Percentiles rank a stretch among this genome's conserved stretches.
phyloP scores from a whole-genome alignment of 2,329 filamentous ascomycete species.

The Stenocarpella maydis region DNA sequence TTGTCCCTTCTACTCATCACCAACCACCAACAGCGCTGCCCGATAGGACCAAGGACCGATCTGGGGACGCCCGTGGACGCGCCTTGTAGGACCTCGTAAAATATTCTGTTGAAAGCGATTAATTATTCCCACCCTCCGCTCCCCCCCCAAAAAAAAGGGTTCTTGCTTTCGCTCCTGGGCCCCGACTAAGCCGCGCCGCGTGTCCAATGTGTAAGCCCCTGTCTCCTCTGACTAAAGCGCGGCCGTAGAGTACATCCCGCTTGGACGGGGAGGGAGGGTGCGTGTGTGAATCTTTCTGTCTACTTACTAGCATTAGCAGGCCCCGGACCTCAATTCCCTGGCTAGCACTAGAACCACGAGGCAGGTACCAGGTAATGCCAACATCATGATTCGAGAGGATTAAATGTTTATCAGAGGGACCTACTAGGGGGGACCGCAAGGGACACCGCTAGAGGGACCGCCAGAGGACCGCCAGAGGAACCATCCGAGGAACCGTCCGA shows the following conservation, averaged over 20 bases:
- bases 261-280: background rate
- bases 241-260: slow-evolving; percentile 21
- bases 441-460: no score
- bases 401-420: no score
- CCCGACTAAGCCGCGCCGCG: background rate
- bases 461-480: no score
- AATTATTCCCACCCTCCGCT: background rate
- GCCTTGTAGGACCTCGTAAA: background rate
- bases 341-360: no score
- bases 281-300: no score
- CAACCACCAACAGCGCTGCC: background rate
- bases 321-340: no score
- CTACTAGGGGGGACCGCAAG: no score
- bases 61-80: slow-evolving; percentile 1
- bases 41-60: slow-evolving; percentile 4
- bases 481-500: no score
- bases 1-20: background rate
- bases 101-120: background rate
- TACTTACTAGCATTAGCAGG: no score
- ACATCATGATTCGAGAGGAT: no score
- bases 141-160: background rate
- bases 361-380: no score
- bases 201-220: slow-evolving; percentile 18
- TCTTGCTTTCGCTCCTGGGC: background rate
- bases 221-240: slow-evolving; percentile 22